Conservation (phyloP, 2,329 filamentous ascomycete genomes). For the Monosporascus sp. region DNA sequence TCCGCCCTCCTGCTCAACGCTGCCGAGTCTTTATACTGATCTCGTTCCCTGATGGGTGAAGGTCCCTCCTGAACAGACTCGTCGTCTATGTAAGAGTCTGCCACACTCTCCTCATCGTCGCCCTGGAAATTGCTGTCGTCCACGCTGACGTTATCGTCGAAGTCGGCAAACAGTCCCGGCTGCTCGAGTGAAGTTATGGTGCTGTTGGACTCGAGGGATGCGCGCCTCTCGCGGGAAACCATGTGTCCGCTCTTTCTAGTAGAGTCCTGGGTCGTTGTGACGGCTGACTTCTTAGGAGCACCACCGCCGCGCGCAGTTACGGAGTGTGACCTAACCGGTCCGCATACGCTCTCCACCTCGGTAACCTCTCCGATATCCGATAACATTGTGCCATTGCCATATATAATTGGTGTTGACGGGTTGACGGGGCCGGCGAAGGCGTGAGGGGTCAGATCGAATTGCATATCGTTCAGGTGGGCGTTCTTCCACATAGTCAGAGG, state of each 20-base stretch:
- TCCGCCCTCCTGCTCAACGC: slow-evolving; percentile 79
- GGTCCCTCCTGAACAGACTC: slow-evolving; percentile 26
- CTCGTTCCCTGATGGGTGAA: slow-evolving; percentile 18
- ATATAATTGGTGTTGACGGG: slow-evolving; percentile 59
- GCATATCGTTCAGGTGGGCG: slow-evolving; percentile 31
- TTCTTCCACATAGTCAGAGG: slow-evolving; percentile 49
- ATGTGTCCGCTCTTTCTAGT: slow-evolving; percentile 39
- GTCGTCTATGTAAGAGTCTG: slow-evolving; percentile 49
- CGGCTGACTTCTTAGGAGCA: slow-evolving; percentile 19
- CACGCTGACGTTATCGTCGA: slow-evolving; percentile 57
- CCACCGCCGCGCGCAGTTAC: slow-evolving; percentile 25
- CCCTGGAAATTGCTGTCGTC: slow-evolving; percentile 62
- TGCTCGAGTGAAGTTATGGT: slow-evolving; percentile 51
- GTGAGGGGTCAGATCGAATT: slow-evolving; percentile 37
- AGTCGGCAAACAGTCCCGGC: slow-evolving; percentile 48
- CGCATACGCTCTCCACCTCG: slow-evolving; percentile 44
- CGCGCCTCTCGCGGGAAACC: slow-evolving; percentile 41
- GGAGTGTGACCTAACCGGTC: slow-evolving; percentile 33
- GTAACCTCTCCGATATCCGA: slow-evolving; percentile 58
- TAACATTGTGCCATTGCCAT: slow-evolving; percentile 64
- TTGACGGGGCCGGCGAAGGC: slow-evolving; percentile 40
- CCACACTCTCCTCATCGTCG: slow-evolving; percentile 62
- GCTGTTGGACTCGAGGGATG: slow-evolving; percentile 56
- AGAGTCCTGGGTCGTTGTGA: slow-evolving; percentile 28
- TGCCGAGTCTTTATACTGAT: slow-evolving; percentile 61